A percentile compares a stretch with the other conserved stretches of the same genome.
Conservation (phyloP, 306 rosid genomes). For the Parietaria judaica region DNA sequence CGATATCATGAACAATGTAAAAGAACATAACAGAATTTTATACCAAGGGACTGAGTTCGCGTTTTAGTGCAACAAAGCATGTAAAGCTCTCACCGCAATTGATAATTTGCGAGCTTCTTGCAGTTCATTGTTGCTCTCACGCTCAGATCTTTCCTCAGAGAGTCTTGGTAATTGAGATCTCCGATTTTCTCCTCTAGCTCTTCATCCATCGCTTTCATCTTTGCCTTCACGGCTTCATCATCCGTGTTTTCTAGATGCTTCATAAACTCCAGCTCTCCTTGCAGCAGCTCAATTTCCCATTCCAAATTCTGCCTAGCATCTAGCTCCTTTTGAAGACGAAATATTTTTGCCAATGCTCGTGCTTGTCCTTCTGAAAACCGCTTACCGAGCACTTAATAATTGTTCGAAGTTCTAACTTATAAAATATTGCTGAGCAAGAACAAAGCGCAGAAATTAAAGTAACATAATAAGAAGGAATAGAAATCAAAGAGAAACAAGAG, state of each 20-base stretch:
- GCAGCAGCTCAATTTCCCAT: slow-evolving; percentile 85
- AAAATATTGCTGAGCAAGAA: no score
- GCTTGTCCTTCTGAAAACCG: slow-evolving; percentile 69
- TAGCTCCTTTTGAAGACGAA: slow-evolving; percentile 74
- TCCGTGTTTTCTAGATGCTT: slow-evolving; percentile 86
- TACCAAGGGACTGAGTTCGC: no score
- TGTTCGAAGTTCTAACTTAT: no score
- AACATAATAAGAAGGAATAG: no score
- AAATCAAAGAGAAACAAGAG: no score
- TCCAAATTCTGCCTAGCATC: slow-evolving; percentile 87
- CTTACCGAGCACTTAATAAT: slow-evolving; percentile 13
- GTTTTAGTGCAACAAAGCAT: not conserved
- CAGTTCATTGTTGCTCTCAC: slow-evolving; percentile 84
- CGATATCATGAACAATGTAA: no score
- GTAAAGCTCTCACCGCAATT: slow-evolving; percentile 27
- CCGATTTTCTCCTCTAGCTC: slow-evolving; percentile 52
- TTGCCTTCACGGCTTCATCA: slow-evolving; percentile 68
- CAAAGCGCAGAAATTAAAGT: no score
- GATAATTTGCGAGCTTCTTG: slow-evolving; percentile 82
- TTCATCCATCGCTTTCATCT: slow-evolving; percentile 68
- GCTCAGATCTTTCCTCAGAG: slow-evolving; percentile 65
- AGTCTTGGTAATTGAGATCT: slow-evolving; percentile 37
- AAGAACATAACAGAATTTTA: no score
- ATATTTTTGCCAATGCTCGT: slow-evolving; percentile 74
- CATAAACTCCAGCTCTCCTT: slow-evolving; percentile 87